phyloP scores from a whole-genome alignment of 495 filamentous ascomycete genomes.

The Oleoguttula mirabilis region DNA sequence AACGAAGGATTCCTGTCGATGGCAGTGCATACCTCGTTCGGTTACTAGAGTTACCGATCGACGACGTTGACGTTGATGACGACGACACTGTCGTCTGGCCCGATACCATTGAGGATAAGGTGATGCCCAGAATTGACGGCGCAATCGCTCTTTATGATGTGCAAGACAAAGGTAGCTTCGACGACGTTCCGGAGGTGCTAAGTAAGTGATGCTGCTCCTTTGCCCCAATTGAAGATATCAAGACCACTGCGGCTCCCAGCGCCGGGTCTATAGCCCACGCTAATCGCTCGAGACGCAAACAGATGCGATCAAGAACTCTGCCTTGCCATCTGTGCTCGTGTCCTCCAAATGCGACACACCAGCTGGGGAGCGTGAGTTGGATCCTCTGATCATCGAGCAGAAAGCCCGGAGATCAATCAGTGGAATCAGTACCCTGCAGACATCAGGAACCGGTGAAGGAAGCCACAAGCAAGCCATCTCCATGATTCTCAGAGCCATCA shows the following conservation, averaged over 20 bases:
- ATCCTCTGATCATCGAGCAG: slow-evolving; percentile 47
- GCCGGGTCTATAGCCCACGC: too few relatives aligned
- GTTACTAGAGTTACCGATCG: slow-evolving; percentile 62
- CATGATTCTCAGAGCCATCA: slow-evolving; percentile 57
- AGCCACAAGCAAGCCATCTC: slow-evolving; percentile 68
- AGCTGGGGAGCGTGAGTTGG: slow-evolving; percentile 31
- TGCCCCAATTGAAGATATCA: too few relatives aligned
- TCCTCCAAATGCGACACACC: slow-evolving; percentile 20
- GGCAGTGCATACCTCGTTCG: slow-evolving; percentile 65
- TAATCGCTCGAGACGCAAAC: neutral
- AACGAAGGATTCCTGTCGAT: slow-evolving; percentile 66
- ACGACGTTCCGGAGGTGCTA: slow-evolving; percentile 54
- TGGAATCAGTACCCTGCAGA: slow-evolving; percentile 59
- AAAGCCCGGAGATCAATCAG: slow-evolving; percentile 40
- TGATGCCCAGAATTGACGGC: slow-evolving; percentile 65
- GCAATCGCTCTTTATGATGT: slow-evolving; percentile 79
- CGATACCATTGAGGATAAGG: slow-evolving; percentile 49
- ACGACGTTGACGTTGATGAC: slow-evolving; percentile 54
- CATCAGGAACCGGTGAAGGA: slow-evolving; percentile 55
- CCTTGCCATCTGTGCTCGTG: slow-evolving; percentile 19
- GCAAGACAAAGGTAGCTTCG: slow-evolving; percentile 57
- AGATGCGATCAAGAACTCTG: slow-evolving; percentile 19
- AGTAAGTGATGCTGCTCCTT: too few relatives aligned
- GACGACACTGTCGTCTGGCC: slow-evolving; percentile 65
- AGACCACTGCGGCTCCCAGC: too few relatives aligned